Conservation (phyloP, 805 yeast species). For the Candida dendrica region DNA sequence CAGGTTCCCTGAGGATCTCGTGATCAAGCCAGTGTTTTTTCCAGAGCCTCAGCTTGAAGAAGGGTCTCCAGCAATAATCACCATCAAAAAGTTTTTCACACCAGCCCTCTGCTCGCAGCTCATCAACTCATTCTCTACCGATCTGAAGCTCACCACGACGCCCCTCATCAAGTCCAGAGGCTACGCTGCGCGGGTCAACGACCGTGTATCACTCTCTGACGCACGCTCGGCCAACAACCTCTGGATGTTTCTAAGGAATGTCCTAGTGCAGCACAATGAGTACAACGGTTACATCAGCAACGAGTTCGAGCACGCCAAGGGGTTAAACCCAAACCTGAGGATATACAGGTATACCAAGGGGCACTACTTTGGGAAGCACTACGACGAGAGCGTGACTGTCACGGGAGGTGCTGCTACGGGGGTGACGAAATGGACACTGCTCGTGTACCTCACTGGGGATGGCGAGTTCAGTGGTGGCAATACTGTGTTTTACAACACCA, state of each 20-base stretch:
- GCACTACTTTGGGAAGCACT: slow-evolving; percentile 54
- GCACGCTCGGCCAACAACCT: slow-evolving; percentile 27
- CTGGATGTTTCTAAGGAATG: slow-evolving; percentile 34
- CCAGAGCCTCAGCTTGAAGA: too few relatives aligned
- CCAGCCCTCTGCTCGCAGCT: slow-evolving; percentile 6
- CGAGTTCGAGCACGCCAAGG: slow-evolving; percentile 33
- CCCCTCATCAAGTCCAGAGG: slow-evolving; percentile 40
- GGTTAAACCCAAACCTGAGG: slow-evolving; percentile 49
- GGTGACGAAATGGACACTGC: slow-evolving; percentile 50
- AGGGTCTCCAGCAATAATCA: slow-evolving; percentile 10
- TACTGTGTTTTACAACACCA: slow-evolving; percentile 43
- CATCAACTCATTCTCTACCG: slow-evolving; percentile 1
- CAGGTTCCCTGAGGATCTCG: too few relatives aligned
- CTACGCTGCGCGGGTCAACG: slow-evolving; percentile 54
- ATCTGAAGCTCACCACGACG: slow-evolving; percentile 33
- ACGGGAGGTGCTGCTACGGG: slow-evolving; percentile 25
- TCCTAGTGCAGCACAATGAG: slow-evolving; percentile 24
- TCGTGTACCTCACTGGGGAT: slow-evolving; percentile 50
- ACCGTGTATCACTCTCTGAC: slow-evolving; percentile 38
- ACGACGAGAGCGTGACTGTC: slow-evolving; percentile 47
- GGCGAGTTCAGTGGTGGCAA: slow-evolving; percentile 54
- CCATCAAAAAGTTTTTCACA: slow-evolving; percentile 13
- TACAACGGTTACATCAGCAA: slow-evolving; percentile 21
- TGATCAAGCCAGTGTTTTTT: too few relatives aligned
- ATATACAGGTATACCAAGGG: slow-evolving; percentile 49